Conservation (phyloP, 441 rosid species). For the Hypseocharis bilobata region DNA sequence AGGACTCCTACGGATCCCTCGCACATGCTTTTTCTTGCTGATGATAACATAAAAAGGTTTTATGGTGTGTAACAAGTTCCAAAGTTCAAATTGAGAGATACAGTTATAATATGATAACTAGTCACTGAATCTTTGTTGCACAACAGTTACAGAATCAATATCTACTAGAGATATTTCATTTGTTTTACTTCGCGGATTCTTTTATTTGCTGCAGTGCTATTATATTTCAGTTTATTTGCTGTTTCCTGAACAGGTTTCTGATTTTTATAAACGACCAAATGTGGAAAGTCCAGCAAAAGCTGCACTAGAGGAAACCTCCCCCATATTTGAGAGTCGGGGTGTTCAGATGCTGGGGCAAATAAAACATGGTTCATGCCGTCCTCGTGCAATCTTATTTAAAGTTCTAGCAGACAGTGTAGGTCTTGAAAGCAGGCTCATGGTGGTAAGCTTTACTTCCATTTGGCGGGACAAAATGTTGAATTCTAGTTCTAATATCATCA, state of each 20-base stretch:
- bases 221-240: constrained; percentile 15
- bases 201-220: constrained; percentile 7
- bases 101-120: neutral
- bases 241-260: constrained; percentile 58
- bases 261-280: constrained; percentile 71
- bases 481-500: neutral
- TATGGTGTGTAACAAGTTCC: neutral
- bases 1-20: neutral
- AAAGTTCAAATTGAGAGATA: neutral
- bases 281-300: constrained; percentile 80
- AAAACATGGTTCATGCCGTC: constrained; percentile 85
- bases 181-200: neutral
- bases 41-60: neutral
- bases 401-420: constrained; percentile 92
- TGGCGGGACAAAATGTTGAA: constrained; percentile 11
- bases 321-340: constrained; percentile 57
- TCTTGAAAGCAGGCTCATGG: constrained; percentile 83
- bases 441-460: constrained; percentile 50
- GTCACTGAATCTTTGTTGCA: neutral
- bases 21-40: too few species aligned
- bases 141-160: neutral
- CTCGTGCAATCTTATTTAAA: constrained; percentile 90
- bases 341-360: constrained; percentile 90
- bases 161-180: constrained; percentile 1
- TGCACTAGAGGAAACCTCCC: constrained; percentile 63